phyloP scores from a whole-genome alignment of 352 stramenopile species.

The Phytophthora citricola region DNA sequence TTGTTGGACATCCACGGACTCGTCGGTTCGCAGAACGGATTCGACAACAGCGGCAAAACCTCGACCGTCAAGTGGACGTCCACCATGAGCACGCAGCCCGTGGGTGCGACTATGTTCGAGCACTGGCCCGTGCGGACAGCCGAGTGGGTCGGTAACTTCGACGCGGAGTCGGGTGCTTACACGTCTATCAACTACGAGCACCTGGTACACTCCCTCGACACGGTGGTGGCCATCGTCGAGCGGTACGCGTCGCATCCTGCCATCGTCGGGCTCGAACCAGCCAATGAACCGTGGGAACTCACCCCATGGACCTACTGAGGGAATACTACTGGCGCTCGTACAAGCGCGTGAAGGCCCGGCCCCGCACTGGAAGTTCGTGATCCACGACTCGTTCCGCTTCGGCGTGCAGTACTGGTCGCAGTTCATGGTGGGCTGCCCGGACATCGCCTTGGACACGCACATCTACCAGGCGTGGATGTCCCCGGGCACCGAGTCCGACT shows the following conservation, averaged over 20 bases:
- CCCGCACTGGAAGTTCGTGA: conserved; percentile 95
- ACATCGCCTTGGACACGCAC: conserved; percentile 95
- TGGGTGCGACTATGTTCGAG: not conserved
- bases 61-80: not conserved
- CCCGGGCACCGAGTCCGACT: conserved; percentile 69
- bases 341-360: conserved; percentile 91
- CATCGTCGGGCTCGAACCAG: conserved; percentile 91
- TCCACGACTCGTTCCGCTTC: conserved; percentile 87
- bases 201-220: conserved; percentile 87
- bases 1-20: not conserved
- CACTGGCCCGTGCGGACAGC: not conserved
- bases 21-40: not conserved
- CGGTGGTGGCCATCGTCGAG: conserved; percentile 89
- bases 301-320: conserved; percentile 91
- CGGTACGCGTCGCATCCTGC: conserved; percentile 84
- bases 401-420: conserved; percentile 32
- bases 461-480: conserved; percentile 93
- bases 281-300: conserved; percentile 96
- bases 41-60: not conserved
- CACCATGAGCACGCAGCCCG: not conserved
- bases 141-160: not conserved
- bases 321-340: conserved; percentile 96
- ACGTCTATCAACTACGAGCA: not conserved
- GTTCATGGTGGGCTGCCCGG: conserved; percentile 83
- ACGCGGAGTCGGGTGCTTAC: not conserved